Evolutionary conservation across 352 stramenopile genomes (phyloP).

Genomic region (Globisporangium viniferum): DNA sequence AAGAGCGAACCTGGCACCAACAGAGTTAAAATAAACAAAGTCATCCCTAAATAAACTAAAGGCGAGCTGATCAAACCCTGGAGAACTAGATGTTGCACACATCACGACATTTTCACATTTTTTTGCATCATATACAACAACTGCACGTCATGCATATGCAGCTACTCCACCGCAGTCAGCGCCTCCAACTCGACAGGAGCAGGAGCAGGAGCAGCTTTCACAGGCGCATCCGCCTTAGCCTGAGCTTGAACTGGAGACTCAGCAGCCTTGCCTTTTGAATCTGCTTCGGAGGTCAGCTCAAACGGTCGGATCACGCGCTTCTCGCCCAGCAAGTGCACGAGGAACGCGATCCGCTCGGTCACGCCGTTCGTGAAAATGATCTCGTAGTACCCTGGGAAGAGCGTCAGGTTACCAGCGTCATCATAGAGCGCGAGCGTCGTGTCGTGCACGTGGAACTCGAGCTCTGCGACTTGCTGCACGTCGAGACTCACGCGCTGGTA

Average conservation of each 20-base stretch:
- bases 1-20: neutral
- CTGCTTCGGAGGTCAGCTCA: conserved; percentile 6
- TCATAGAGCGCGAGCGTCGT: conserved; percentile 57
- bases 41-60: too few relatives aligned
- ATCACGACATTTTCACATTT: neutral
- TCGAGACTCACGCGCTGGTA: conserved; percentile 57
- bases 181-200: neutral
- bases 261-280: neutral
- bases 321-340: conserved; percentile 46
- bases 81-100: neutral
- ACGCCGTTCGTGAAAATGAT: conserved; percentile 74
- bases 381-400: conserved; percentile 72
- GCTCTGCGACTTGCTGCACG: conserved; percentile 28
- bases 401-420: conserved; percentile 44
- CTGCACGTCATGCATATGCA: neutral
- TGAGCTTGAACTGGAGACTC: neutral
- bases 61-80: neutral
- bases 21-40: neutral
- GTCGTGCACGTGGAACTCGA: conserved; percentile 43
- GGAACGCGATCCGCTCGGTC: conserved; percentile 60
- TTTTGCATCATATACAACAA: neutral
- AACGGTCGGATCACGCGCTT: conserved; percentile 46
- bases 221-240: neutral
- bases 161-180: conserved; percentile 14
- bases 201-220: neutral